These are phyloP conservation scores for Dothistroma pini DNA, from an alignment of 2,329 filamentous ascomycete species.

Conservation along the genomic window DNA sequence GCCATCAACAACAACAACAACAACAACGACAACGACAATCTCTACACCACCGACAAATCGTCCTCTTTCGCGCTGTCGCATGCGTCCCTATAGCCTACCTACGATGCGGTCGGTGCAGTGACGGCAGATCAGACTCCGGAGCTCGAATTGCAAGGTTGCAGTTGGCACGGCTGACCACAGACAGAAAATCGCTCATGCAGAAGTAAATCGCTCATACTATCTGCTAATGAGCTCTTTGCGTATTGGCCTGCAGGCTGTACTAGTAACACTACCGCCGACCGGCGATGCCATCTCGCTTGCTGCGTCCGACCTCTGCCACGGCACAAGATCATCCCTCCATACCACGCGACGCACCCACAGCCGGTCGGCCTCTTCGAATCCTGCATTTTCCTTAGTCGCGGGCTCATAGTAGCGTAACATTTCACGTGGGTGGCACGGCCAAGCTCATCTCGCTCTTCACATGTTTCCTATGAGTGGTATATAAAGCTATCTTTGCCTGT, in stretches of 20 bases:
- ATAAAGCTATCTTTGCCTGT: constrained; percentile 9
- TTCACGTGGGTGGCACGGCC: constrained; percentile 5
- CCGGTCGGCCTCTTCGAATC: background rate
- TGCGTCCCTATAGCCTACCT: too few relatives aligned
- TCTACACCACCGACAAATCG: background rate
- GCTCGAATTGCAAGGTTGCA: background rate
- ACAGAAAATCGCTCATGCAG: constrained; percentile 14
- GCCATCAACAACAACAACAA: background rate
- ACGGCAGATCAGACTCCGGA: too few relatives aligned
- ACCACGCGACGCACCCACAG: constrained; percentile 4
- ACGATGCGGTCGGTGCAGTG: background rate
- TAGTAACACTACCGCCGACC: background rate
- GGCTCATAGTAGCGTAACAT: background rate
- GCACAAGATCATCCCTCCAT: constrained; percentile 3
- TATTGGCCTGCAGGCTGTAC: background rate
- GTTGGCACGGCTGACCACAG: constrained; percentile 1
- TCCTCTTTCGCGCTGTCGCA: background rate
- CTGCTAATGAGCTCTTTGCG: background rate
- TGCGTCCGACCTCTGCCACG: background rate
- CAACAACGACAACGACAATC: background rate
- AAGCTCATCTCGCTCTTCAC: constrained; percentile 12
- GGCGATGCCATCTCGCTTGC: background rate
- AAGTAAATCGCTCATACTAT: background rate
- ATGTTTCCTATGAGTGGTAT: constrained; percentile 7
- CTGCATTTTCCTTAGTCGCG: background rate